Base-by-base conservation (phyloP, 2,329 filamentous ascomycete species). In the Pyricularia sp. region DNA sequence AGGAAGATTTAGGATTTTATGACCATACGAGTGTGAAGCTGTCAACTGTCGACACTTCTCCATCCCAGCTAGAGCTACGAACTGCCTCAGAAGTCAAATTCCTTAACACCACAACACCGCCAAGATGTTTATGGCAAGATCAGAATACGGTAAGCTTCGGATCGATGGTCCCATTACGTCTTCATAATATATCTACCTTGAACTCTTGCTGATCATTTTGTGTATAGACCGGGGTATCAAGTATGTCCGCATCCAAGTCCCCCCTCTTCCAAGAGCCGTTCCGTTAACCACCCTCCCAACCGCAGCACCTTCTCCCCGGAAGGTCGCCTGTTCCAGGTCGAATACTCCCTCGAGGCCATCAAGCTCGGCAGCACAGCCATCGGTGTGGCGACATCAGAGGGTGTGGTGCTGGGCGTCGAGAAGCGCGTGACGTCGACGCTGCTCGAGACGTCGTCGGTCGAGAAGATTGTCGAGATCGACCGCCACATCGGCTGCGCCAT, bases 271-370 rank as follows among this genome's bases (percentile, higher is more conserved):
- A n/a, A 23, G 26, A 58, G n/a, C 14, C 65, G 14, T n/a, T 28
- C 14, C 33, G 65, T 55, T 66, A 65, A 66, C 67, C 68, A 42
- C 28, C n/a, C n/a, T 26, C 64, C 36, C 23, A 25, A 64, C 70
- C 14, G 23, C 65, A 96, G 92, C 88, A 99, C 95, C 87, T 99
- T 99, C 88, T 99, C 95, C 76, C 95, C 95, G 71, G 95, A 99
- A 88, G 95, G 95, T 78, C 95, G 95, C 82, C 92, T 99, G 81
- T 99, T 99, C 88, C 95, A 99, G 85, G 95, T 99, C 85, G 95
- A 99, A 91, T 99, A 99, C 89, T 98, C 95, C 70, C 91, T 99
- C 81, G 95, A 99, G 86, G 95, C 95, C 82, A 99, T 99, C 88
- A 99, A 99, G 86, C 92, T 98, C 74, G 95, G 95, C 75, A 97